Conservation (phyloP, 2,329 filamentous ascomycete genomes). For the Aspergillus sp. region DNA sequence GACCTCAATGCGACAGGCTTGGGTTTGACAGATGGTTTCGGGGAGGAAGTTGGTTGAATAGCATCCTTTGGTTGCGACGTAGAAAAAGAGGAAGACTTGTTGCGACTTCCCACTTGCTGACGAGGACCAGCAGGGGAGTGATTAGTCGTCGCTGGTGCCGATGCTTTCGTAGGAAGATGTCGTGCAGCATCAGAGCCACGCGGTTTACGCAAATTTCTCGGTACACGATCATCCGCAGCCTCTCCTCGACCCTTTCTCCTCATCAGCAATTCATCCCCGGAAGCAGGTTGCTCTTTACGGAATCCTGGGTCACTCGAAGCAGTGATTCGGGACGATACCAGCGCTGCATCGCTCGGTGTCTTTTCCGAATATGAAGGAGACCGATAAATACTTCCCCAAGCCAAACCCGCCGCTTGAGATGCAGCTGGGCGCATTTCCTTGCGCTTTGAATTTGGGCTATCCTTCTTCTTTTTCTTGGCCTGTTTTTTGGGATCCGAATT, state of each 20-base stretch:
- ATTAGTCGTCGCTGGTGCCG: conserved; percentile 4
- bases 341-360: conserved; percentile 21
- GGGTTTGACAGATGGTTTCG: conserved; percentile 31
- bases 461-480: conserved; percentile 34
- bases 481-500: conserved; percentile 43
- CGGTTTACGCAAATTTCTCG: conserved; percentile 2
- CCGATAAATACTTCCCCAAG: conserved; percentile 47
- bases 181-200: conserved; percentile 3
- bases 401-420: conserved; percentile 59
- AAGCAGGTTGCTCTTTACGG: conserved; percentile 18
- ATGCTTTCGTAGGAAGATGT: conserved; percentile 7
- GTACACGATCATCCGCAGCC: conserved; percentile 5
- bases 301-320: conserved; percentile 20
- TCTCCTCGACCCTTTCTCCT: conserved; percentile 4
- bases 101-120: conserved; percentile 3
- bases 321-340: conserved; percentile 24
- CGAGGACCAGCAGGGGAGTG: conserved; percentile 4
- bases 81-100: conserved; percentile 7
- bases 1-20: conserved; percentile 31
- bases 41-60: conserved; percentile 13
- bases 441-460: conserved; percentile 19
- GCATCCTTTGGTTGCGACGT: conserved; percentile 18
- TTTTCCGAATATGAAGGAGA: conserved; percentile 20
- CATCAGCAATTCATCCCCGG: conserved; percentile 18
- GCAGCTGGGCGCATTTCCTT: conserved; percentile 50